Base-by-base conservation (phyloP, 495 filamentous ascomycete genomes). In the Apodospora peruviana region DNA sequence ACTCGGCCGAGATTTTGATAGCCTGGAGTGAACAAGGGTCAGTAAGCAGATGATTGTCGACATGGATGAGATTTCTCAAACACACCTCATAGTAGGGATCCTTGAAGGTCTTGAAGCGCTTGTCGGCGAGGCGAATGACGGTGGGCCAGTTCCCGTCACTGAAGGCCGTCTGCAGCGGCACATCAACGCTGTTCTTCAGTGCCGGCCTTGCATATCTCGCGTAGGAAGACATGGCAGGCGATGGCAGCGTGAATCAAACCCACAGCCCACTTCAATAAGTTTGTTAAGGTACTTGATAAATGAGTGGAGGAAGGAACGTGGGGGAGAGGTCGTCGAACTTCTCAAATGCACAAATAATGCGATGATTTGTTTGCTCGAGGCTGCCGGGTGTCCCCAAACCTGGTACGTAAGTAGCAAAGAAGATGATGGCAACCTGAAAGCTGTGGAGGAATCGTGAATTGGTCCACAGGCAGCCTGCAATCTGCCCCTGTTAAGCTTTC, bases 41-140 rank as follows among this genome's bases (percentile, higher is more conserved):
- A 48, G 42, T 48, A 22, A 52, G 35, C 40, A 21, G 35, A 17
- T 21, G n/a, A n/a, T n/a, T n/a, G n/a, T n/a, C n/a, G n/a, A 16
- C n/a, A 36, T 2, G 23, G 16, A 27, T 2, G 21, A 29, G n/a
- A 10, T n/a, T 10, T 25, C 12, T 16, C n/a, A 32, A 16, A 54
- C 61, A 47, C 51, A 74, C 71, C 60, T 71, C 60, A 40, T 70
- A 77, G 42, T 75, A 75, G 0, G 64, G 56, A 29, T 77, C 73
- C 11, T 74, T 73, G n/a, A 65, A 58, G 1, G 54, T 42, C 43
- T 62, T 68, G 32, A 61, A 56, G n/a, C 70, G 61, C 38, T 70
- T 67, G 27, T 67, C 62, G 0, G 73, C 73, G 7, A 75, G 54
- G 23, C 65, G 67, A 5, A 69, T 56, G 34, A 67, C 67, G 1